Evolutionary conservation across 228 moss, liverwort and hornwort genomes (phyloP).

Genomic region (Sphagnum fallax): DNA sequence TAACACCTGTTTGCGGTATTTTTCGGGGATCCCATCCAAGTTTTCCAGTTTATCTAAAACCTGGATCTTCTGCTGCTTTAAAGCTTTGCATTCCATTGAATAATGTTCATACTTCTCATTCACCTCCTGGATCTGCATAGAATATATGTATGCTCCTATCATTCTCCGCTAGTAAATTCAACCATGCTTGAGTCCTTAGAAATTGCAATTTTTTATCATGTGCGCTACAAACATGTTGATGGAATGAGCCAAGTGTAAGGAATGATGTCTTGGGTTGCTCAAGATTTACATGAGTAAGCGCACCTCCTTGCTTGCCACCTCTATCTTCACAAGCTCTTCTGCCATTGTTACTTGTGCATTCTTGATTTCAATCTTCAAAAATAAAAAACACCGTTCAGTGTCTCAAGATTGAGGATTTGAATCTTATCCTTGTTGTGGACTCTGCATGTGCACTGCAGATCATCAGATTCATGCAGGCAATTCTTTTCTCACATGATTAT

Average conservation of each 20-base stretch:
- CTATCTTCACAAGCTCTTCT: slow-evolving; percentile 14
- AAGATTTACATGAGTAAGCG: slow-evolving; percentile 12
- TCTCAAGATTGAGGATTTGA: background rate
- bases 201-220: too few species aligned
- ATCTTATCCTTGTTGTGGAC: background rate
- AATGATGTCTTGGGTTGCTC: slow-evolving; percentile 1
- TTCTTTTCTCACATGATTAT: too few species aligned
- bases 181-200: too few species aligned
- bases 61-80: slow-evolving; percentile 1
- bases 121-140: slow-evolving; percentile 18
- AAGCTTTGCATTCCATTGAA: slow-evolving; percentile 7
- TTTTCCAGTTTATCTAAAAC: slow-evolving; percentile 10
- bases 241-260: too few species aligned
- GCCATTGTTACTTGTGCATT: slow-evolving; percentile 17
- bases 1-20: slow-evolving; percentile 28
- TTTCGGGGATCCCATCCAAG: slow-evolving; percentile 26
- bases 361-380: slow-evolving; percentile 21
- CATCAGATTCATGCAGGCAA: too few species aligned
- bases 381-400: too few species aligned
- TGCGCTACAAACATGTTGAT: too few species aligned
- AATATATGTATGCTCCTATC: background rate
- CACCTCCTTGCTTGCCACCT: slow-evolving; percentile 36
- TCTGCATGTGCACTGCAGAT: too few species aligned
- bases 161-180: background rate
- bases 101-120: slow-evolving; percentile 2